Evolutionary conservation across 1,139 yeast species (phyloP).

Genomic region (Lodderomyces jiufengensis): DNA sequence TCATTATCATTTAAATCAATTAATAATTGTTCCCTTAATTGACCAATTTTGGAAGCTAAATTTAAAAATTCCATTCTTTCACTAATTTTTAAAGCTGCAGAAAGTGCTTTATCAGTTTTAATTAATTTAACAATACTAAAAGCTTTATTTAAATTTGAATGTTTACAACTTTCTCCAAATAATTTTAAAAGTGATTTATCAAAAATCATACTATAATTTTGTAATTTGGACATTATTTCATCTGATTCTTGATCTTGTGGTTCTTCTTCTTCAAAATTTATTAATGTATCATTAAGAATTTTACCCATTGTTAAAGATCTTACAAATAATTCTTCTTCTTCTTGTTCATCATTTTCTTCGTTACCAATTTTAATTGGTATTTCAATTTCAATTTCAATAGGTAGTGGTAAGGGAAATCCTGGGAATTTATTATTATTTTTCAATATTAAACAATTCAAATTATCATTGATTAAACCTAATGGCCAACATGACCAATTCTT

Average conservation of each 20-base stretch:
- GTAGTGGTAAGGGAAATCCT: slow-evolving; percentile 77
- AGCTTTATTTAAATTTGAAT: slow-evolving; percentile 63
- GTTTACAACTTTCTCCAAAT: slow-evolving; percentile 75
- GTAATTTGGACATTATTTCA: slow-evolving; percentile 47
- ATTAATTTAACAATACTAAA: slow-evolving; percentile 66
- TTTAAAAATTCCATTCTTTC: slow-evolving; percentile 67
- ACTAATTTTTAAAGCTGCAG: slow-evolving; percentile 82
- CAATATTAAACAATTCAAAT: slow-evolving; percentile 68
- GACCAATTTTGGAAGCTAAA: slow-evolving; percentile 65
- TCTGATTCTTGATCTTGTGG: slow-evolving; percentile 25
- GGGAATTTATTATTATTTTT: slow-evolving; percentile 57
- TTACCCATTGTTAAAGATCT: slow-evolving; percentile 49
- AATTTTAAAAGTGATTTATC: slow-evolving; percentile 75
- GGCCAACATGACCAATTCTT: slow-evolving; percentile 80
- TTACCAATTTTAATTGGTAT: slow-evolving; percentile 49
- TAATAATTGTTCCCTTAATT: slow-evolving; percentile 54
- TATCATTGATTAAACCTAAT: slow-evolving; percentile 67
- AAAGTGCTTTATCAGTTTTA: slow-evolving; percentile 72
- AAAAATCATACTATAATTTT: slow-evolving; percentile 48
- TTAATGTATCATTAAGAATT: slow-evolving; percentile 40
- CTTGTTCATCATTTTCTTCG: slow-evolving; percentile 13
- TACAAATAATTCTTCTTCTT: slow-evolving; percentile 39
- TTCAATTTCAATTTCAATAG: slow-evolving; percentile 68
- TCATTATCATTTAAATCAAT: slow-evolving; percentile 25
- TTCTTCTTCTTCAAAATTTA: slow-evolving; percentile 30